phyloP scores from a whole-genome alignment of 2,329 filamentous ascomycete species.

The Coleophoma cylindrospora region DNA sequence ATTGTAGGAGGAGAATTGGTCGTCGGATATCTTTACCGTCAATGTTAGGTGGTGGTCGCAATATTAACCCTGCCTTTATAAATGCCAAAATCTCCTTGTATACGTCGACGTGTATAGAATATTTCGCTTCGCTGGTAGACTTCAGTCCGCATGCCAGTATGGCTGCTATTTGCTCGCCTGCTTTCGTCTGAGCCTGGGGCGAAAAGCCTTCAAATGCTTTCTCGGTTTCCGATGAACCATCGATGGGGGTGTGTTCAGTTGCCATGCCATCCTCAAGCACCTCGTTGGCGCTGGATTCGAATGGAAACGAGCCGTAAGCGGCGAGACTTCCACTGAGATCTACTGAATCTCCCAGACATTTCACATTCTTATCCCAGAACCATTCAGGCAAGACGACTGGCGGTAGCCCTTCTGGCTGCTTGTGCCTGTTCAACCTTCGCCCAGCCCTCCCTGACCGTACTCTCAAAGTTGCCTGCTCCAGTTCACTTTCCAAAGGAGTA shows the following conservation, averaged over 20 bases:
- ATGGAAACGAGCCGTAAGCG: constrained; percentile 7
- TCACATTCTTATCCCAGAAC: constrained; percentile 50
- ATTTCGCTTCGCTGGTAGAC: constrained; percentile 15
- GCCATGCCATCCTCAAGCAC: constrained; percentile 3
- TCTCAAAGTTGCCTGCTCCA: constrained; percentile 4
- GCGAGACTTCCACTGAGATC: constrained; percentile 12
- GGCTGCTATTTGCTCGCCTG: constrained; percentile 1
- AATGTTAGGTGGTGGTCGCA: constrained; percentile 32
- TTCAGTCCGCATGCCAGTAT: constrained; percentile 10
- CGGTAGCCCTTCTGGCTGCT: constrained; percentile 33
- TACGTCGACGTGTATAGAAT: constrained; percentile 22
- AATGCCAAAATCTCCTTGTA: constrained; percentile 37
- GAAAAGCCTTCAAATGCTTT: neutral
- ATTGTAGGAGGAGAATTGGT: constrained; percentile 54
- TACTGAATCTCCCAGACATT: constrained; percentile 10
- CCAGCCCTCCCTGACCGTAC: constrained; percentile 14
- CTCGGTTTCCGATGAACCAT: neutral
- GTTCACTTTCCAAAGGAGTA: neutral
- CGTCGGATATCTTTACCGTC: constrained; percentile 37
- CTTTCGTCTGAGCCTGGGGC: neutral
- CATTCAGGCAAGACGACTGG: constrained; percentile 48
- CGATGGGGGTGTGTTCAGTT: neutral
- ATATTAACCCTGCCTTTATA: constrained; percentile 42
- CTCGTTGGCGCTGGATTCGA: neutral
- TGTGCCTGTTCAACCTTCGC: constrained; percentile 13